Base-by-base conservation (phyloP, 306 rosid species). In the Psophocarpus tetragonolobus region DNA sequence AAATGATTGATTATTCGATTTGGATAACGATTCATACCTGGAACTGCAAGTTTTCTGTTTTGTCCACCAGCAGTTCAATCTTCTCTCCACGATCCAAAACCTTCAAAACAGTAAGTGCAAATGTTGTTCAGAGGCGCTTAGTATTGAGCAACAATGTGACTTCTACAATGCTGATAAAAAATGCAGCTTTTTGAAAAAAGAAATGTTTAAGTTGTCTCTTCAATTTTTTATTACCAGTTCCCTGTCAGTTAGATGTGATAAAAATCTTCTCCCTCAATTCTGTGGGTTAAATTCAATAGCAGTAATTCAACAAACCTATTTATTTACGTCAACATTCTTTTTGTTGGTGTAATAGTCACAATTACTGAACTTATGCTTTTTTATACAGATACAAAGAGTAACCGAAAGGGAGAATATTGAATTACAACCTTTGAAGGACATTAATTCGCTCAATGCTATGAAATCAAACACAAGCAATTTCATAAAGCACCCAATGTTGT, bases 11-110 rank as follows among this genome's bases (percentile, higher is more conserved):
- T n/a, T n/a, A n/a, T n/a, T n/a, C n/a, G n/a, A n/a, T 17, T 35
- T 4, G 66, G 71, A 42, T 35, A 36, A 69, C 41, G 71, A 68
- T 48, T 73, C 65, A 73, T 86, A 91, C 98, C 95, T 95, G 98
- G 80, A 95, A 95, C 88, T 95, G 98, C 71, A 95, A 81, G 75
- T 88, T 95, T 82, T 95, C 98, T 11, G 98, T 87, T 85, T 95
- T 95, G 84, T 95, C 98, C 38, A 95, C 98, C 82, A 95, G 83
- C 78, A 95, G 96, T 79, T 95, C 98, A 58, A 95, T 95, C 84
- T 86, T 91, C 88, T 95, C 98, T 8, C 98, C 98, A 73, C 98
- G 98, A 79, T 95, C 98, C 95, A 95, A 85, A 85, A 92, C 98
- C 98, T 95, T 74, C 86, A 81, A 78, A 69, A 36, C 80, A 65